Percentiles rank a stretch among this genome's conserved stretches.
These are phyloP conservation scores for Entoloma clypeatum DNA, from an alignment of 1,284 basidiomycete species.

Conservation along the genomic window DNA sequence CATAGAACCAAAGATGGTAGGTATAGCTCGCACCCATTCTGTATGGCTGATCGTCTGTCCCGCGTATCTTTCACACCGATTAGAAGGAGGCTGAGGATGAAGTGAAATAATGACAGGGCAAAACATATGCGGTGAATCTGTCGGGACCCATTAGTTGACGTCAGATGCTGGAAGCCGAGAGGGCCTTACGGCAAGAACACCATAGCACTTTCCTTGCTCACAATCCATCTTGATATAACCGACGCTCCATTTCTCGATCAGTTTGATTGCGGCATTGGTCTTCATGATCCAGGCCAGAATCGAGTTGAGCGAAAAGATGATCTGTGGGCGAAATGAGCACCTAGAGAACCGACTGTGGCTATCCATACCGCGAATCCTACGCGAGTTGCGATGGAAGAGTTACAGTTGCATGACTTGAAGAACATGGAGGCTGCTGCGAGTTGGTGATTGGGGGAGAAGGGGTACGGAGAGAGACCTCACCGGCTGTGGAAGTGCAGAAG, in stretches of 20 bases:
- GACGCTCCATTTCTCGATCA: constrained; percentile 90
- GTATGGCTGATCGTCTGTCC: constrained; percentile 88
- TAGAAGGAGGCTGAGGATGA: constrained; percentile 74
- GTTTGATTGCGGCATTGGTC: constrained; percentile 82
- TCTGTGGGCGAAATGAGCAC: constrained; percentile 39
- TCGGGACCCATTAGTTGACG: constrained; percentile 7
- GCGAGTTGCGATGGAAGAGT: constrained; percentile 96
- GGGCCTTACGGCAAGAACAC: constrained; percentile 83
- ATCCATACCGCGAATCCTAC: constrained; percentile 88
- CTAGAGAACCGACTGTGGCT: background rate
- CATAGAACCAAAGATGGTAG: background rate
- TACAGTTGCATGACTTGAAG: constrained; percentile 99
- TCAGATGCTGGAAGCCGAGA: constrained; percentile 1
- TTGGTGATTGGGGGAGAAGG: constrained; percentile 8
- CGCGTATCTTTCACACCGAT: constrained; percentile 89
- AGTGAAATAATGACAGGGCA: constrained; percentile 87
- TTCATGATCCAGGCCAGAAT: constrained; percentile 96
- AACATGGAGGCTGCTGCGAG: constrained; percentile 79
- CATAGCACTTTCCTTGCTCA: constrained; percentile 90
- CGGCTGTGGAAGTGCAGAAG: constrained; percentile 81
- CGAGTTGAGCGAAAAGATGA: constrained; percentile 96
- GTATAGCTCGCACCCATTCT: constrained; percentile 79
- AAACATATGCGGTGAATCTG: constrained; percentile 97
- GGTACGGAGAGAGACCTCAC: constrained; percentile 33
- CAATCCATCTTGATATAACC: constrained; percentile 99